Base-by-base conservation (phyloP, 129 eudicot genomes). In the Flaveria sonorensis region DNA sequence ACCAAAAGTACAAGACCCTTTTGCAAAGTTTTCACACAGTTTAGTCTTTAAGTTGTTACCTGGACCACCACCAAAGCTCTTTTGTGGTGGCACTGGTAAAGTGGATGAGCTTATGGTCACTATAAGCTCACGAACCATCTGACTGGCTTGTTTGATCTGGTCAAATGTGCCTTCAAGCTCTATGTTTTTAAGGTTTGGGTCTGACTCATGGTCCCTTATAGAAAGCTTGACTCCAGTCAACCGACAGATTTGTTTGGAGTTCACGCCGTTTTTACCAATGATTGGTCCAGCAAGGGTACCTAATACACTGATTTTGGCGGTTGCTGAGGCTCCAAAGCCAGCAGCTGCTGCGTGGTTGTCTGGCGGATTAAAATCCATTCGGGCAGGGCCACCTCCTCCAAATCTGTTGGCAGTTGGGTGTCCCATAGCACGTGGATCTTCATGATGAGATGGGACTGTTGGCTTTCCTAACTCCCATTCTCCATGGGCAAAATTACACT, bases 391-490 rank as follows among this genome's bases (percentile, higher is more conserved):
- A 9, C 52, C 83, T n/a, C 88, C 76, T 23, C 84, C 89, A 26
- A 79, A 77, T 65, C 83, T 77, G 20, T 83, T 68, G 7, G 88
- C 89, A 3, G 83, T 75, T 57, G 81, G 72, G 1, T 77, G 89
- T 18, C 90, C 93, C 88, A 84, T 78, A 16, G 80, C 68, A 23
- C 88, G 92, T 51, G 87, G 92, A 64, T 88, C 90, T 48, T 86
- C 89, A 8, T 86, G 90, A 43, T 80, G 89, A 26, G 89, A 72
- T 3, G 80, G 84, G 40, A 61, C 61, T 6, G 87, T 74, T 19
- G 98, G 98, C 72, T 81, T 85, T 16, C 96, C 96, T 23, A 93
- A 84, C 82, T 93, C 96, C 92, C 92, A 86, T 76, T 93, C 98
- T 56, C 96, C 96, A 77, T 93, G 98, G 19, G 98, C 96, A 45